Evolutionary conservation across 2,329 filamentous ascomycete species (phyloP), one percentile per base, ranked within the genome.

Genomic region (Neospermospora avenae): DNA sequence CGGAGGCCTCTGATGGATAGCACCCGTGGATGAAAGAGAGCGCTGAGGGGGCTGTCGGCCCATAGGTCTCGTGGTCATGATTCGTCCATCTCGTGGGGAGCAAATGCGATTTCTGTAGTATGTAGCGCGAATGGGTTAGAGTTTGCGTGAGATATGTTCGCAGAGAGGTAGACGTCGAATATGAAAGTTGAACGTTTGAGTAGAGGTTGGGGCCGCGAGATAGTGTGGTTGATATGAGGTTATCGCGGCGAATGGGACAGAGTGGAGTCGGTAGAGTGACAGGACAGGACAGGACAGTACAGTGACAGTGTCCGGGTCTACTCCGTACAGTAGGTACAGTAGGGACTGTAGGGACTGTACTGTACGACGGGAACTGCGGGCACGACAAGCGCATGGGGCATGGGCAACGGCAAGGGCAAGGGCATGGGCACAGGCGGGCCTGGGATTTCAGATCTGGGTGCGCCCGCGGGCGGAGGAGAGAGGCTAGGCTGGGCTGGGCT

Each of bases 61-160:
- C 62, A 65, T 53, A 57, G 66, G 65, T 68, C 68, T 67, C 20
- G 65, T 60, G 58, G 69, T 72, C 70, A 72, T 72, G 66, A 68
- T 70, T 66, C 55, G 53, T 62, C 65, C 65, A 67, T 67, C 46
- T 65, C 57, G 63, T 31, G 58, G 35, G 22, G 46, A 55, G 52
- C 44, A 56, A 41, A 58, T 51, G 55, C 54, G 46, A 51, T 51
- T 44, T 58, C 37, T 28, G 22, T 55, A 3, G 13, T 37, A 5
- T 28, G 45, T 34, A 39, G 18, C 22, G 56, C 13, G 8, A n/a
- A 16, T 18, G 18, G n/a, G 11, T 6, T n/a, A 31, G 37, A 1
- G 1, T 37, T 13, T 53, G 48, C 48, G 56, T 48, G n/a, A 39
- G 18, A 14, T 16, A 13, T 18, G 34, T n/a, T 22, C 20, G 13